Evolutionary conservation across 495 filamentous ascomycete genomes (phyloP), one percentile per base, ranked within the genome.

Genomic region (Hypoxylon perforatum): DNA sequence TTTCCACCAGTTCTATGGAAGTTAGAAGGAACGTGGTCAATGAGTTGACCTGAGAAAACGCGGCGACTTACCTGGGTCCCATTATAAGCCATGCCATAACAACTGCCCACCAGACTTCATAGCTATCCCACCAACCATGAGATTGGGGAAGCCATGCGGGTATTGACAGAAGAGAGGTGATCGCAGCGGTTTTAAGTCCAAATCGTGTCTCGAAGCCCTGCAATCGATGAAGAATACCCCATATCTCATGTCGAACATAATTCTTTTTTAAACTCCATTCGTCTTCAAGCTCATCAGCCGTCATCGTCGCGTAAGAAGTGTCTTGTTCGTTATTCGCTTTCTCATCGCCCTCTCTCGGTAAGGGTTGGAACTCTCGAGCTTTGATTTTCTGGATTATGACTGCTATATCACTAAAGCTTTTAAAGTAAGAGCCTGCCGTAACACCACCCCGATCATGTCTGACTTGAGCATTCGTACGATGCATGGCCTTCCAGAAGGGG

Each of bases 181-280:
- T 77, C 8, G 83, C 61, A 10, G 77, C 76, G 6, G 85, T 82
- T 72, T 87, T 88, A 53, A 88, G 76, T 14, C 85, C 85, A 71
- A 86, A 88, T 21, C 82, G 77, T 35, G 80, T 80, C 57, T 88
- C 85, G 51, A 86, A 88, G 1, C 83, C 83, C 59, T 88, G 85
- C 8, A 88, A 53, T 4, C 81, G 76, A 59, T 87, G 85, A 0
- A 86, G 56, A 10, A 83, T 25, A 23, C 64, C 56, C 85, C 85
- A 88, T 3, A 81, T 47, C 35, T 53, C 65, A 56, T 82, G 80
- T 33, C 85, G 73, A 4, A 80, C 53, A 14, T 69, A 75, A 28
- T 69, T 70, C 41, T 69, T 67, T 39, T 75, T 74, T 1, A 72
- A 63, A 8, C 50, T 63, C 50, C 49, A 47, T 21, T 64, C 63